Base-by-base conservation (phyloP, 306 rosid genomes). In the Citrullus colocynthis region DNA sequence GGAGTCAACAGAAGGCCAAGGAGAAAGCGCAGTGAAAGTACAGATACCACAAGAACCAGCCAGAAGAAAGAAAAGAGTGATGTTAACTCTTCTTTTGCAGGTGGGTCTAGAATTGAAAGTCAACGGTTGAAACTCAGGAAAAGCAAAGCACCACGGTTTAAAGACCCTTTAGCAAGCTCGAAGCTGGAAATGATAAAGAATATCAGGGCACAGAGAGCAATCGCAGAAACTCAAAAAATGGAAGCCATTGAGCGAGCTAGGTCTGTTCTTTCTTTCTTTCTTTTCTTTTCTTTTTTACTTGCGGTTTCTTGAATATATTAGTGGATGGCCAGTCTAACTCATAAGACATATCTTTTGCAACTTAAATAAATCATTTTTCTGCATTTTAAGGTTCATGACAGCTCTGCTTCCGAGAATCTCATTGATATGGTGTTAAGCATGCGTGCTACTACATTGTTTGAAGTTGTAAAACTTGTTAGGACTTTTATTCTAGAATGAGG, bases 101-200 rank as follows among this genome's bases (percentile, higher is more conserved):
- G 70, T 55, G 86, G 49, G 82, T 24, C 79, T 73, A 81, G 81
- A 83, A 71, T 71, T 67, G 75, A 78, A 78, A 79, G 77, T 48
- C 76, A 73, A 28, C 80, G 24, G 17, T n/a, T 49, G 71, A 78
- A 24, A 78, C 45, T 67, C 64, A 87, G 85, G 86, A 90, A 83
- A 87, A 83, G 82, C 57, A 87, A 78, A 67, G 82, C 87, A 80
- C 97, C 96, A 30, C 81, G 70, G 79, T 92, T 86, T 82, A 95
- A 88, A 85, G 99, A 95, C 87, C 99, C 99, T 78, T 67, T 88
- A 79, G 96, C 84, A 48, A 85, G 90, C 82, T 92, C 92, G 10
- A 95, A 95, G 87, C 91, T 95, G 85, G 92, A 90, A 87, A 91
- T 95, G 98, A 85, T 95, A 80, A 92, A 85, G 78, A 92, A 84